Conservation (phyloP, 2,329 filamentous ascomycete species). For the Claviceps capensis region DNA sequence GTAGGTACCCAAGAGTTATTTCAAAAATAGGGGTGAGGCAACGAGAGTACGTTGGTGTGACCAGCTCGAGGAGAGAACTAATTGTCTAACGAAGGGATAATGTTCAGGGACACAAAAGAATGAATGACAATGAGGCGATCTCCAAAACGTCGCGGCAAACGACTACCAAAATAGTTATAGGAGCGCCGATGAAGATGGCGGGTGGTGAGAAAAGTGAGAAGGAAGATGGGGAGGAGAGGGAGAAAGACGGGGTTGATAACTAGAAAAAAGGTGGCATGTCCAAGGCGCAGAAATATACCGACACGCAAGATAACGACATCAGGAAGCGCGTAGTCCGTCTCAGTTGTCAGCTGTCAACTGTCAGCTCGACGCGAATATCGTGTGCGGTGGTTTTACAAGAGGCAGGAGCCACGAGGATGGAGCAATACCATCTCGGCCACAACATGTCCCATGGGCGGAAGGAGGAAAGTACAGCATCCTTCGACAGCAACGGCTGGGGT, state of each 20-base stretch:
- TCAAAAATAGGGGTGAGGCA: not conserved
- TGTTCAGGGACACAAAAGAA: constrained; percentile 2
- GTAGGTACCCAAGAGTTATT: constrained; percentile 2
- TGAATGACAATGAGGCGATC: constrained; percentile 2
- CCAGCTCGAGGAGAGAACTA: not conserved
- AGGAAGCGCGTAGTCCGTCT: not conserved
- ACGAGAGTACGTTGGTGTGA: not conserved
- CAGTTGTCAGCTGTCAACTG: constrained; percentile 3
- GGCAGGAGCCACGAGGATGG: constrained; percentile 2
- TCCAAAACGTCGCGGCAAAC: constrained; percentile 1
- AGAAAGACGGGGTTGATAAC: constrained; percentile 3
- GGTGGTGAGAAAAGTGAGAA: not conserved
- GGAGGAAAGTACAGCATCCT: not conserved
- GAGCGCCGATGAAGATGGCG: not conserved
- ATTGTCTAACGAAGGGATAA: constrained; percentile 2
- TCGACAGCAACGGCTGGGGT: not conserved
- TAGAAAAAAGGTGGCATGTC: not conserved
- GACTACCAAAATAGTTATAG: constrained; percentile 2
- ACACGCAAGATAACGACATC: not conserved
- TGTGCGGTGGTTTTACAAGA: not conserved
- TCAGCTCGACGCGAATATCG: constrained; percentile 1
- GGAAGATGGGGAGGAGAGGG: not conserved
- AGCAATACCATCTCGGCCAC: not conserved
- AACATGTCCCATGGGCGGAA: not conserved
- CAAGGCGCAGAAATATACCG: not conserved